A percentile compares a stretch with the other conserved stretches of the same genome.
These are phyloP conservation scores for Naganishia liquefaciens DNA, from an alignment of 1,284 basidiomycete species.

Conservation along the genomic window DNA sequence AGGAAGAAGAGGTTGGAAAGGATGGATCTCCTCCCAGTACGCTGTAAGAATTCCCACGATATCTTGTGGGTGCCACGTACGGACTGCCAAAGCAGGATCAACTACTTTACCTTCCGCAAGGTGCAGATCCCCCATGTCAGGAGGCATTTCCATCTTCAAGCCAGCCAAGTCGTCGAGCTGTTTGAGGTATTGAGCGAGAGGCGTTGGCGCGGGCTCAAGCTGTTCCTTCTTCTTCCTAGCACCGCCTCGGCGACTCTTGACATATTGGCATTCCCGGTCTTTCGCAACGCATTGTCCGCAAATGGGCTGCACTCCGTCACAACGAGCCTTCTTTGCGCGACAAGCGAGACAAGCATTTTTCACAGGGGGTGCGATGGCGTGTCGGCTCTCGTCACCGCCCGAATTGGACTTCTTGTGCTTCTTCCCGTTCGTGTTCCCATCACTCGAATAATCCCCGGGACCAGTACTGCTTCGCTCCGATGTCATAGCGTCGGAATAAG, in stretches of 20 bases:
- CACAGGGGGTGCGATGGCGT: slow-evolving; percentile 31
- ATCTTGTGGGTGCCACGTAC: slow-evolving; percentile 39
- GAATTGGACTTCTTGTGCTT: slow-evolving; percentile 13
- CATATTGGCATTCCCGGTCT: slow-evolving; percentile 50
- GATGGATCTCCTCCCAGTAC: slow-evolving; percentile 54
- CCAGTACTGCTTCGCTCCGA: background rate
- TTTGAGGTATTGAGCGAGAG: slow-evolving; percentile 49
- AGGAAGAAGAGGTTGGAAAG: slow-evolving; percentile 52
- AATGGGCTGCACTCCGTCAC: slow-evolving; percentile 51
- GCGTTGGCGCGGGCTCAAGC: slow-evolving; percentile 42
- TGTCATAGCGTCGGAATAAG: background rate
- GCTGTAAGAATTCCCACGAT: slow-evolving; percentile 45
- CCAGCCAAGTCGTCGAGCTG: slow-evolving; percentile 46
- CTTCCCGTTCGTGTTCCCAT: slow-evolving; percentile 2
- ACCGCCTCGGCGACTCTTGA: slow-evolving; percentile 53
- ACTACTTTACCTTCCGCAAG: slow-evolving; percentile 38
- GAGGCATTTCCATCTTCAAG: slow-evolving; percentile 24
- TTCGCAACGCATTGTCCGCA: slow-evolving; percentile 52
- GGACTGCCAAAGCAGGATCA: slow-evolving; percentile 46
- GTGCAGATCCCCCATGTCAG: slow-evolving; percentile 38
- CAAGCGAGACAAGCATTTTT: slow-evolving; percentile 52
- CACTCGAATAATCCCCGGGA: background rate
- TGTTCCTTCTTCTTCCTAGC: slow-evolving; percentile 50
- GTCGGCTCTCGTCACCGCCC: slow-evolving; percentile 4
- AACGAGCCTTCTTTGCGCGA: slow-evolving; percentile 52